Evolutionary conservation across 495 filamentous ascomycete genomes (phyloP), one percentile per base, ranked within the genome.

Genomic region (Corynascus novoguineensis): DNA sequence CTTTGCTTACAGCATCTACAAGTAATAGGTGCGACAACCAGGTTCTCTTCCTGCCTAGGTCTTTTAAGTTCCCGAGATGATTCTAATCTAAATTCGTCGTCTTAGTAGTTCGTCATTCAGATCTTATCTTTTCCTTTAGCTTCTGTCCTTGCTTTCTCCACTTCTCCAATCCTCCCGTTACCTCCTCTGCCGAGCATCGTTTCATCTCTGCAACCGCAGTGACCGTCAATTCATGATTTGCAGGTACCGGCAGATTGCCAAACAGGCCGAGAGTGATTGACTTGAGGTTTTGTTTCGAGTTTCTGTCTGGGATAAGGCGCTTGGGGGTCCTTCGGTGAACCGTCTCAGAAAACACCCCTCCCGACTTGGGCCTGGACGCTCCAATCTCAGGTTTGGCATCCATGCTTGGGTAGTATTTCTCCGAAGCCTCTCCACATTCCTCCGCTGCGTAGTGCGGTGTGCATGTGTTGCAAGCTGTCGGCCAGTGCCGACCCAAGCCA

Each of bases 211-310:
- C n/a, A n/a, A n/a, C 55, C 10, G 40, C 42, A 60, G 48, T 60
- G 55, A 38, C 57, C 19, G 50, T 44, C 57, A 27, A 40, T 48
- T 35, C 47, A 22, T 54, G 21, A 21, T 11, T 32, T 32, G 31
- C 11, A n/a, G 32, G n/a, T n/a, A 19, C 32, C 25, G 41, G 14
- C 49, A 46, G 28, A 17, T 35, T 14, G 31, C 40, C 34, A 24
- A 55, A 41, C 25, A 46, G 24, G 29, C 29, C 21, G 12, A 50
- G 35, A 51, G 11, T 54, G 64, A 67, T 64, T 62, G 27, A 15
- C 41, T 59, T 53, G 57, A 35, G 48, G 62, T 67, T 67, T 67
- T 58, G 65, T 67, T 67, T 64, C 52, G 50, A 50, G 50, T 49
- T 47, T 54, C 35, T 40, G 58, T 55, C 55, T 58, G 54, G 49